Base-by-base conservation (phyloP, 352 stramenopile species). In the Pythium myriotylum region DNA sequence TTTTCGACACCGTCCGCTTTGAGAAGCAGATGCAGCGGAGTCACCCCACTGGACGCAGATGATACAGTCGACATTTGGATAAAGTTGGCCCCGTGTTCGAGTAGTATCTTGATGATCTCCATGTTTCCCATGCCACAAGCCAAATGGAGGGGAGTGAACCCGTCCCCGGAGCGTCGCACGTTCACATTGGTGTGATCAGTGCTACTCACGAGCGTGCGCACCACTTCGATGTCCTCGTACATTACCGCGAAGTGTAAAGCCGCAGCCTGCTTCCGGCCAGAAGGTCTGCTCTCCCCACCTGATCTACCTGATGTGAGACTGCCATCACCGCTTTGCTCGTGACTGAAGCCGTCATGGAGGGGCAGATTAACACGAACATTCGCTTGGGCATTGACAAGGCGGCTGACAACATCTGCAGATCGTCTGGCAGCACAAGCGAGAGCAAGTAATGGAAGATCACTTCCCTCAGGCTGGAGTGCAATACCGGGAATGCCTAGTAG, bases 161-260 rank as follows among this genome's bases (percentile, higher is more conserved):
- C 77, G 58, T 89, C 79, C 12, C 79, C 68, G 9, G 77, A 89
- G 17, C 81, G 67, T 0, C 71, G 68, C 1, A 91, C 81, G 40
- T 89, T 83, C 4, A 86, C 77, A 32, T 84, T 84, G 14, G 80
- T 73, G 50, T 77, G 53, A 45, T 70, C 65, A 14, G 65, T 51
- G 10, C 51, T 68, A 0, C 23, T 27, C 13, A 88, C 56, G 1
- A 91, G 68, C 23, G 66, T 59, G 6, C 61, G 53, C 4, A 79
- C 75, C 14, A 88, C 68, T 1, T 50, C 62, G 3, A 72, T 17
- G 17, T 86, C 77, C 43, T 87, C 79, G 32, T 89, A 87, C 35
- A 87, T 73, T 23, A 89, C 79, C 3, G 81, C 79, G 22, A 86
- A 91, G 33, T 91, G 81, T 19, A 91, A 64, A 3, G 81, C 77